Base-by-base conservation (phyloP, 768 basidiomycete genomes). In the Podaxis mareebaensis region DNA sequence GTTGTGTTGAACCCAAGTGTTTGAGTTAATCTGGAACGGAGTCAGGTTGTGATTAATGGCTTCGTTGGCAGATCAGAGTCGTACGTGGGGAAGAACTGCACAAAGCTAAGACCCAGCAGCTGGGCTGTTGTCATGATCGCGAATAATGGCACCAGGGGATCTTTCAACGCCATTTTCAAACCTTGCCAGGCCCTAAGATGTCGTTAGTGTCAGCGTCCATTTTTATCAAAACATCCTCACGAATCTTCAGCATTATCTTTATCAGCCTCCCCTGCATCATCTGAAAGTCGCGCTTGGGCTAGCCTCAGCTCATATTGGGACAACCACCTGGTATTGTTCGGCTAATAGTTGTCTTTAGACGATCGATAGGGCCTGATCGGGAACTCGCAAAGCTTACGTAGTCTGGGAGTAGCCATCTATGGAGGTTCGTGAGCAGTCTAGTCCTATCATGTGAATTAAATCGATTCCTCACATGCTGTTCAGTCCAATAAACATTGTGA, bases 241-340 rank as follows among this genome's bases (percentile, higher is more conserved):
- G 86, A 82, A 57, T 84, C 85, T 20, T 78, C 71, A 0, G 71
- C 70, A n/a, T 79, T 78, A 66, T 89, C 87, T 66, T 79, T 73
- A 67, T 88, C 86, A 0, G 86, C 85, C 73, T 87, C 86, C 1
- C 86, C 85, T 12, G 82, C 84, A 68, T 88, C 86, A 64, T 88
- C 87, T 0, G 87, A 84, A 20, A 88, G 79, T 11, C 87, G 83
- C n/a, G 82, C 83, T 69, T 85, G 85, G 11, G 87, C 87, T 17
- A 89, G 76, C 28, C 78, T 79, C n/a, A 79, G 76, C 63, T 88
- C 81, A 8, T 73, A 71, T 0, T 76, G 70, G 15, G 76, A 74
- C 26, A 88, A 69, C 85, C 86, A 88, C 30, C 74, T 74, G 0
- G 87, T 88, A 67, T 88, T 89, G 60, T 82, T 61, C 2, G 84